Conservation (phyloP, 2,329 filamentous ascomycete species). For the Aspergillaceae sp. region DNA sequence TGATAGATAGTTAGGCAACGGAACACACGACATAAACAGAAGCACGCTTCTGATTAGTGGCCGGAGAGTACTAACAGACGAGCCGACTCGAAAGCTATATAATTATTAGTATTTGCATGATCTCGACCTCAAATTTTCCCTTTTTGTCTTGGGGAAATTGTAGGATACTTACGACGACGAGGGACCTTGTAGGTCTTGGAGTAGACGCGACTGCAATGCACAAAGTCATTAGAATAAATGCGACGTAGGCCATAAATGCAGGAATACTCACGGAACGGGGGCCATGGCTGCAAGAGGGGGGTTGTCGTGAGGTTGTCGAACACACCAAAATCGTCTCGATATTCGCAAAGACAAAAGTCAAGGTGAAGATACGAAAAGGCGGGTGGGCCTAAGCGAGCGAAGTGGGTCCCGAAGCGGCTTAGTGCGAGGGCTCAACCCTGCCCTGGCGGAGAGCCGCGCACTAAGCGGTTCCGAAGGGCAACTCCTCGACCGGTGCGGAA, state of each 20-base stretch:
- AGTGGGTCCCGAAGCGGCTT: slow-evolving; percentile 13
- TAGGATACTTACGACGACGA: slow-evolving; percentile 58
- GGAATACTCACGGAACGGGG: slow-evolving; percentile 34
- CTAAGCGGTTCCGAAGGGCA: slow-evolving; percentile 17
- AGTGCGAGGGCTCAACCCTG: slow-evolving; percentile 17
- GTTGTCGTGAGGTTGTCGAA: slow-evolving; percentile 32
- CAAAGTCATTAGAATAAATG: slow-evolving; percentile 20
- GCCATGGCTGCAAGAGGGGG: slow-evolving; percentile 34
- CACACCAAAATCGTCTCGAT: slow-evolving; percentile 17
- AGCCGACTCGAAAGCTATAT: slow-evolving; percentile 85
- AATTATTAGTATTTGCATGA: slow-evolving; percentile 29
- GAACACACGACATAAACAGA: slow-evolving; percentile 91
- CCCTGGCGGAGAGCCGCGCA: slow-evolving; percentile 14
- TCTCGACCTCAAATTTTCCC: slow-evolving; percentile 3
- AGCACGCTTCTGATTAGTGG: slow-evolving; percentile 98
- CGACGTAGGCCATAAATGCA: slow-evolving; percentile 21
- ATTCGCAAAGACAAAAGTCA: slow-evolving; percentile 11
- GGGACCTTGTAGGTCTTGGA: slow-evolving; percentile 99
- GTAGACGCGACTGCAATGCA: slow-evolving; percentile 56
- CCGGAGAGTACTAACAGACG: slow-evolving; percentile 92
- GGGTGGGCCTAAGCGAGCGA: slow-evolving; percentile 15
- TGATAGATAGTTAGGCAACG: slow-evolving; percentile 53
- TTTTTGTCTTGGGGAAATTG: background rate
- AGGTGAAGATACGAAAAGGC: slow-evolving; percentile 13
- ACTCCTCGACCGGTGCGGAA: slow-evolving; percentile 16